Conservation (phyloP, 2,329 filamentous ascomycete genomes). For the Curvularia sp. region DNA sequence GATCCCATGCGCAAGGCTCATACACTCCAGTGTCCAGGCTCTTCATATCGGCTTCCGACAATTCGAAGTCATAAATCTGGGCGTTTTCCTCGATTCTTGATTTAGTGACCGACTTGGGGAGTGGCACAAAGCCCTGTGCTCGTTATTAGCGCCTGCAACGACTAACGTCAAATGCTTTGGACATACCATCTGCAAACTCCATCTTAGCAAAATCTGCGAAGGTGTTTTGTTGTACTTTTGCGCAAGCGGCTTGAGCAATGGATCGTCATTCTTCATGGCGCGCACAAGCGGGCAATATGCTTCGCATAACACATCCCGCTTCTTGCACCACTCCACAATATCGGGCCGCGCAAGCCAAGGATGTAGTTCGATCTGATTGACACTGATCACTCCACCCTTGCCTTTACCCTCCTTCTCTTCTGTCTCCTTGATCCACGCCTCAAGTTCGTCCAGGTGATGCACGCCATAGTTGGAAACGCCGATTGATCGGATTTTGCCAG, state of each 20-base stretch:
- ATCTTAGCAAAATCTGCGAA: slow-evolving; percentile 66
- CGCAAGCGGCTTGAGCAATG: slow-evolving; percentile 58
- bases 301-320: slow-evolving; percentile 58
- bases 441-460: slow-evolving; percentile 63
- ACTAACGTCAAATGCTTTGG: too few species aligned
- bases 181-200: slow-evolving; percentile 58
- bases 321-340: slow-evolving; percentile 77
- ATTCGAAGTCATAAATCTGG: slow-evolving; percentile 66
- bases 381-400: slow-evolving; percentile 74
- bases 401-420: slow-evolving; percentile 69
- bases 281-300: slow-evolving; percentile 58
- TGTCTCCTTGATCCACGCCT: slow-evolving; percentile 64
- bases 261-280: slow-evolving; percentile 60
- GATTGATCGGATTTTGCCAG: slow-evolving; percentile 60
- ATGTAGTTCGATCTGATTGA: slow-evolving; percentile 85
- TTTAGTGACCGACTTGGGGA: slow-evolving; percentile 69
- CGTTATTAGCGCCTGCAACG: background rate
- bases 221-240: slow-evolving; percentile 66
- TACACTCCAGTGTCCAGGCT: slow-evolving; percentile 63
- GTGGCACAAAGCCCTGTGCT: slow-evolving; percentile 64
- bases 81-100: slow-evolving; percentile 68
- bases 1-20: slow-evolving; percentile 67
- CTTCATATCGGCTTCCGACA: slow-evolving; percentile 66
- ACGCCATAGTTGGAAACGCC: slow-evolving; percentile 65
- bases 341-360: slow-evolving; percentile 85